These are phyloP conservation scores for Plasmodium falciparum DNA, from an alignment of 169 alveolate species.

Conservation along the genomic window DNA sequence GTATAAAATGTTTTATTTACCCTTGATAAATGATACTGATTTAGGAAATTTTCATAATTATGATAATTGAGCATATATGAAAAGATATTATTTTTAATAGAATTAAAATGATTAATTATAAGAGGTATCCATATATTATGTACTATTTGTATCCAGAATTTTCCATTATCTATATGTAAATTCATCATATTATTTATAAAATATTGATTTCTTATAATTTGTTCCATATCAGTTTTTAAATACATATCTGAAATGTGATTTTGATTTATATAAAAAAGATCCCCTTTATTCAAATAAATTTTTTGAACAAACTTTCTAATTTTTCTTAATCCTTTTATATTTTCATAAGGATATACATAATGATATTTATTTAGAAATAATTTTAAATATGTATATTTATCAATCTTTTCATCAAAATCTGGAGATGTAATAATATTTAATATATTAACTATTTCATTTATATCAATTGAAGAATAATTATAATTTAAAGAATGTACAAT, in stretches of 20 bases:
- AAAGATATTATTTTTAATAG: conserved; percentile 23
- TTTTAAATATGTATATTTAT: conserved; percentile 59
- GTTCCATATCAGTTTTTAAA: conserved; percentile 62
- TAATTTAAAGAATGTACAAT: conserved; percentile 57
- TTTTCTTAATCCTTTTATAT: conserved; percentile 30
- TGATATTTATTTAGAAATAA: conserved; percentile 63
- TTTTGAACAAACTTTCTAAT: conserved; percentile 44
- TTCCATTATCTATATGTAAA: conserved; percentile 68
- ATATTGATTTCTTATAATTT: conserved; percentile 57
- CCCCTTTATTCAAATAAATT: conserved; percentile 12
- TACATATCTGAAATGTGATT: conserved; percentile 57
- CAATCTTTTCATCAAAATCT: conserved; percentile 65
- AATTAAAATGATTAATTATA: conserved; percentile 21
- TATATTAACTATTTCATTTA: conserved; percentile 41
- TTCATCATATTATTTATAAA: conserved; percentile 74
- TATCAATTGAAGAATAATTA: conserved; percentile 51
- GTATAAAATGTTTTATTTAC: conserved; percentile 36
- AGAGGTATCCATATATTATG: conserved; percentile 76
- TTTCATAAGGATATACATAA: conserved; percentile 69
- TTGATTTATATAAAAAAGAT: conserved; percentile 44
- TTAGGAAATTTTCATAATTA: conserved; percentile 21
- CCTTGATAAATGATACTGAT: conserved; percentile 39
- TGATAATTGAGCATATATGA: conserved; percentile 48
- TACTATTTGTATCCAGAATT: conserved; percentile 68
- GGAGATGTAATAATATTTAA: conserved; percentile 60